Conservation (phyloP, 129 eudicot genomes). For the Pseudognaphalium luteoalbum region DNA sequence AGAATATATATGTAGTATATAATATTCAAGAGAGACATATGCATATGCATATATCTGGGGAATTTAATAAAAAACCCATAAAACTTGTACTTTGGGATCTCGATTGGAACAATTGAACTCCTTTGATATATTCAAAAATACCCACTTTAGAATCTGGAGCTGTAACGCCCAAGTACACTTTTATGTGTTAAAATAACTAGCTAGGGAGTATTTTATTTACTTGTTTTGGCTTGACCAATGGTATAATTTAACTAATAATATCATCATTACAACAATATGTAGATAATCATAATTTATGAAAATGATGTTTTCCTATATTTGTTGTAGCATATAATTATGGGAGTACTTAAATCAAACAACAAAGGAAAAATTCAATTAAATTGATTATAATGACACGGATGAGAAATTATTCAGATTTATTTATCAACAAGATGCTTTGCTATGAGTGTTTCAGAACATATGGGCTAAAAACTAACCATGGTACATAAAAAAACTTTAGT, state of each 20-base stretch:
- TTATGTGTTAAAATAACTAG: background rate
- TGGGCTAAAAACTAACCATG: too few relatives aligned
- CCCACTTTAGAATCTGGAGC: slow-evolving; percentile 13
- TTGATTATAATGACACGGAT: too few relatives aligned
- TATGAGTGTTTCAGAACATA: too few relatives aligned
- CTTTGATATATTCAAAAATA: slow-evolving; percentile 2
- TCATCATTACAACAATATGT: too few relatives aligned
- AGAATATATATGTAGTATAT: background rate
- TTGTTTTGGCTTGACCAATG: background rate
- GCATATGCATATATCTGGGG: slow-evolving; percentile 21
- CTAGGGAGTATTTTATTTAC: background rate
- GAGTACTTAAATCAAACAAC: too few relatives aligned
- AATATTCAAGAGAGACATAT: slow-evolving; percentile 9
- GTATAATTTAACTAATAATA: background rate
- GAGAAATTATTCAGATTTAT: too few relatives aligned
- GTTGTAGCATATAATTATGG: too few relatives aligned
- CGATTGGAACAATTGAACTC: slow-evolving; percentile 18
- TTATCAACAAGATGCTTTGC: too few relatives aligned
- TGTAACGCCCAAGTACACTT: slow-evolving; percentile 5
- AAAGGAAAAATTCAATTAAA: too few relatives aligned
- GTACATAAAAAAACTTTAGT: too few relatives aligned
- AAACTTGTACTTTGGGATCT: slow-evolving; percentile 20
- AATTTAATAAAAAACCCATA: slow-evolving; percentile 5
- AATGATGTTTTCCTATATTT: background rate
- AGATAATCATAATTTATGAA: background rate